Conservation (phyloP, 148 eudicot genomes). For the Cornus florida region DNA sequence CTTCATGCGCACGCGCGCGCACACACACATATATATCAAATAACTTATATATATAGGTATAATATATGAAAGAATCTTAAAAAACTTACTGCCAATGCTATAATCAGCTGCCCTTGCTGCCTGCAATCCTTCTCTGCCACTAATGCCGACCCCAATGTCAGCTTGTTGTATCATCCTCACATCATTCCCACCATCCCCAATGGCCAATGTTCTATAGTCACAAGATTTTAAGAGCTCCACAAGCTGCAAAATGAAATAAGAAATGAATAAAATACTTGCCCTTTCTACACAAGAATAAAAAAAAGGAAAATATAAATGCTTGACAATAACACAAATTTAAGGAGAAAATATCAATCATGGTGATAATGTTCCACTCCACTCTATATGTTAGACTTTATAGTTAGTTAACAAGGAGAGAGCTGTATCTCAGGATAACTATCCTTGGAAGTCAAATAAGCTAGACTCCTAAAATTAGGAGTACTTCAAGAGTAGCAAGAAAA, state of each 20-base stretch:
- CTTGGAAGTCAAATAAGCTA: no score
- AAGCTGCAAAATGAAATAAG: slow-evolving; percentile 47
- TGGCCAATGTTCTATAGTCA: slow-evolving; percentile 92
- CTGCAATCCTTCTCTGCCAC: slow-evolving; percentile 98
- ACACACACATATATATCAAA: neutral
- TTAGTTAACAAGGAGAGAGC: neutral
- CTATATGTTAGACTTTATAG: neutral
- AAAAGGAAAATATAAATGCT: neutral
- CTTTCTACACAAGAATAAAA: neutral
- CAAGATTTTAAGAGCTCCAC: slow-evolving; percentile 88
- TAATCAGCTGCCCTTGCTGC: slow-evolving; percentile 99
- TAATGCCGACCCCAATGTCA: slow-evolving; percentile 98
- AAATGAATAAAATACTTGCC: neutral
- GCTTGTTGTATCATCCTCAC: slow-evolving; percentile 99
- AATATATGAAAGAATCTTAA: neutral
- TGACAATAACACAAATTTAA: neutral
- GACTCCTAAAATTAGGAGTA: no score
- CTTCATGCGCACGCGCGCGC: no score
- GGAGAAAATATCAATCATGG: neutral
- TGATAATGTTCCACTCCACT: neutral
- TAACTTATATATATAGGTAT: neutral
- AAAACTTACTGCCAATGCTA: slow-evolving; percentile 89
- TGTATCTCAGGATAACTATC: neutral
- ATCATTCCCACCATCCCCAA: slow-evolving; percentile 99
- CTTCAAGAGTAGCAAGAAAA: no score